phyloP scores from a whole-genome alignment of 176 grass and related monocot species.

The Triticum monococcum region DNA sequence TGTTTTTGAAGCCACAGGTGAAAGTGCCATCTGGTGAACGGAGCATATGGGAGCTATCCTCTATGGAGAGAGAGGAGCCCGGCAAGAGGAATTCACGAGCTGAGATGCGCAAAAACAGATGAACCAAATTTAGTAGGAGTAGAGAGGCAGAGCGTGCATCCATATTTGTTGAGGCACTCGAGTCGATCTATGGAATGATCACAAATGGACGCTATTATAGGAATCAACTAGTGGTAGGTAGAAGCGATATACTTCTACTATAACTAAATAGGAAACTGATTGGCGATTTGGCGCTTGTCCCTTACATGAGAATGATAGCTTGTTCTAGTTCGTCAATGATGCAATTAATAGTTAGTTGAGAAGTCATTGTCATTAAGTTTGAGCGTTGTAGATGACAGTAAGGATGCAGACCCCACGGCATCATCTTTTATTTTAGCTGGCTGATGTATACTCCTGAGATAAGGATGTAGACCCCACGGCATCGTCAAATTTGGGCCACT shows the following conservation, averaged over 20 bases:
- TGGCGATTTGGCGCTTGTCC: too few species aligned
- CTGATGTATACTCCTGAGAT: slow-evolving; percentile 5
- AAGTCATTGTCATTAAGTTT: not conserved
- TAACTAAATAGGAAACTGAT: not conserved
- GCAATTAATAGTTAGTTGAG: not conserved
- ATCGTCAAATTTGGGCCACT: not conserved
- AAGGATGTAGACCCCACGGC: not conserved
- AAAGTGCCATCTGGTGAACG: slow-evolving; percentile 25
- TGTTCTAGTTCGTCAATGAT: not conserved
- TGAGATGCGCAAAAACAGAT: not conserved
- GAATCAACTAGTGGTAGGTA: not conserved
- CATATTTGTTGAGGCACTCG: not conserved
- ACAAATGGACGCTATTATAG: not conserved
- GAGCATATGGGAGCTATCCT: slow-evolving; percentile 19
- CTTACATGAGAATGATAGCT: not conserved
- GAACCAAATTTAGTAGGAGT: slow-evolving; percentile 14
- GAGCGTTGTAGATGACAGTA: not conserved
- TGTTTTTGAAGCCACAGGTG: slow-evolving; percentile 34
- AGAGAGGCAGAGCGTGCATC: not conserved
- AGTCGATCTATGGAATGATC: not conserved
- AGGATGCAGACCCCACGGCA: too few species aligned
- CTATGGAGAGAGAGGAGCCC: slow-evolving; percentile 18
- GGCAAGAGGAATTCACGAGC: slow-evolving; percentile 21
- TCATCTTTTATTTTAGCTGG: not conserved
- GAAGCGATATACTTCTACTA: too few species aligned